Percentiles rank a stretch among this genome's conserved stretches.
phyloP scores from a whole-genome alignment of 345 rosid genomes.

The Arabidopsis arenosa region DNA sequence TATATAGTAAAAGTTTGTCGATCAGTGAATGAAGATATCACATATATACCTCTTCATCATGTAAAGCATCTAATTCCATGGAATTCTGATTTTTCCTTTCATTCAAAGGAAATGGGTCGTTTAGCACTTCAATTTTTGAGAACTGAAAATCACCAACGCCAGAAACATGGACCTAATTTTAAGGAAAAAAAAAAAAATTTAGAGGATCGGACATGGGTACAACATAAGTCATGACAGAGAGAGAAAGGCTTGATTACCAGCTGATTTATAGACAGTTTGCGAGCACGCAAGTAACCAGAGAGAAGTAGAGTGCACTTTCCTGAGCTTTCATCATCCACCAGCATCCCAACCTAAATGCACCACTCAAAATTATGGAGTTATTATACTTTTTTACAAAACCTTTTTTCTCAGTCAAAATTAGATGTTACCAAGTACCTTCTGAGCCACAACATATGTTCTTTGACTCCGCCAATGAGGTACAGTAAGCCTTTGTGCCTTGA shows the following conservation, averaged over 20 bases:
- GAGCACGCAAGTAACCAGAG: constrained; percentile 79
- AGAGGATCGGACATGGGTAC: constrained; percentile 7
- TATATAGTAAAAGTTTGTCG: neutral
- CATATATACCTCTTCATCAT: constrained; percentile 71
- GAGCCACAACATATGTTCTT: constrained; percentile 78
- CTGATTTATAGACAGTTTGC: constrained; percentile 75
- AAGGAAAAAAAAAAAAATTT: constrained; percentile 16
- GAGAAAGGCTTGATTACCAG: constrained; percentile 58
- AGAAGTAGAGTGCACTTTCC: constrained; percentile 73
- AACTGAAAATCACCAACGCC: constrained; percentile 92
- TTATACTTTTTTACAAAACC: neutral
- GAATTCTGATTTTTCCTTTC: constrained; percentile 63
- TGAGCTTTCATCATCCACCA: constrained; percentile 53
- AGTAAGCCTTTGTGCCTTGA: constrained; percentile 82
- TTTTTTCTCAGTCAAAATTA: neutral
- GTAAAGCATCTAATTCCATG: constrained; percentile 72
- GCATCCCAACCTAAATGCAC: constrained; percentile 59
- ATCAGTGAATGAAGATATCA: neutral
- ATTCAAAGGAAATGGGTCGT: constrained; percentile 76
- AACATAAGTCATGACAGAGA: constrained; percentile 31
- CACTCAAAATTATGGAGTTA: neutral
- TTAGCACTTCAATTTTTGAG: constrained; percentile 74
- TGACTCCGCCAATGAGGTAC: constrained; percentile 90
- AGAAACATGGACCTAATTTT: constrained; percentile 77
- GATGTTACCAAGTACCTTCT: constrained; percentile 56